A percentile compares a stretch with the other conserved stretches of the same genome.
Conservation (phyloP, 768 basidiomycete genomes). For the Leccinum subgranulosum region DNA sequence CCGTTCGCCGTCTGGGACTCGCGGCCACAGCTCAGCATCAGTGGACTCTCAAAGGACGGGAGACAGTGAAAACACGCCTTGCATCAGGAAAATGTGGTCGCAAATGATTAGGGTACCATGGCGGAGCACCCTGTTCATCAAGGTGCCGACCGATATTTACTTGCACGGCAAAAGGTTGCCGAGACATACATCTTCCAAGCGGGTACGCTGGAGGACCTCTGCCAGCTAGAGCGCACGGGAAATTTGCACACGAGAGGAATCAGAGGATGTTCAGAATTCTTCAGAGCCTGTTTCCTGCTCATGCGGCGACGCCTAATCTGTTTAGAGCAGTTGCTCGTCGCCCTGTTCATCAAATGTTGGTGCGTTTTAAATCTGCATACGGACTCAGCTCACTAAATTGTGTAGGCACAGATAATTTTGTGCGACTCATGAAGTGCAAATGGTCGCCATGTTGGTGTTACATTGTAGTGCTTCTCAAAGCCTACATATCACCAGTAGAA, state of each 20-base stretch:
- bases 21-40: slow-evolving; percentile 56
- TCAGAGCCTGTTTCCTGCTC: slow-evolving; percentile 42
- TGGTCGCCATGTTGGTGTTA: slow-evolving; percentile 67
- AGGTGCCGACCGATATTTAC: slow-evolving; percentile 47
- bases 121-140: slow-evolving; percentile 59
- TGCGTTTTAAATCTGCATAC: slow-evolving; percentile 9
- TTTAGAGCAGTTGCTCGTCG: slow-evolving; percentile 29
- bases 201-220: slow-evolving; percentile 44
- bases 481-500: slow-evolving; percentile 10
- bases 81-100: slow-evolving; percentile 45
- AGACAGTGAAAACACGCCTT: slow-evolving; percentile 57
- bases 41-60: slow-evolving; percentile 43
- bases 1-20: slow-evolving; percentile 59
- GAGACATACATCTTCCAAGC: slow-evolving; percentile 54
- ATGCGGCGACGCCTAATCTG: slow-evolving; percentile 21
- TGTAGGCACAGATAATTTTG: slow-evolving; percentile 43
- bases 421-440: slow-evolving; percentile 64
- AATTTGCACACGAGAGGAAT: slow-evolving; percentile 70
- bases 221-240: slow-evolving; percentile 49
- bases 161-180: slow-evolving; percentile 53
- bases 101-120: slow-evolving; percentile 24
- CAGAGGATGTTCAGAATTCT: slow-evolving; percentile 65
- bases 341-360: slow-evolving; percentile 49
- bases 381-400: slow-evolving; percentile 1
- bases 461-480: slow-evolving; percentile 55